Evolutionary conservation across 2,329 filamentous ascomycete genomes (phyloP).

Genomic region (Penicillium freii): DNA sequence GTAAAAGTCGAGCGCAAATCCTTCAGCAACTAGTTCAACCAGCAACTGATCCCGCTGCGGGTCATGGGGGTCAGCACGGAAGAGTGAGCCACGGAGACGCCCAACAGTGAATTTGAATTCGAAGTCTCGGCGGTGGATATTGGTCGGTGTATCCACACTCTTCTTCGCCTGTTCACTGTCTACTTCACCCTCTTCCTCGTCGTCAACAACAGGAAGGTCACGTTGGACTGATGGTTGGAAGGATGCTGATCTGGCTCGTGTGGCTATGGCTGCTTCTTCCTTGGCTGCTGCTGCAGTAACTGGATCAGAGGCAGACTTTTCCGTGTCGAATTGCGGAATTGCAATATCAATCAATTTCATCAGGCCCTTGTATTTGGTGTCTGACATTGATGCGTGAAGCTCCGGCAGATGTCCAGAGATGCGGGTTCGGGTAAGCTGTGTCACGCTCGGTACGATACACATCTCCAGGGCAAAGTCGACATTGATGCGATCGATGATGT

Average conservation of each 20-base stretch:
- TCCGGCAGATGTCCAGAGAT: constrained; percentile 90
- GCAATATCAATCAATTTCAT: constrained; percentile 97
- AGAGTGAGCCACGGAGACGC: constrained; percentile 87
- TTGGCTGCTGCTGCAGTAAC: constrained; percentile 32
- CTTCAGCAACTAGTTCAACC: constrained; percentile 86
- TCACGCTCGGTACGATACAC: constrained; percentile 93
- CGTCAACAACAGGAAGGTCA: constrained; percentile 76
- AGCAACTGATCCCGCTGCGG: constrained; percentile 75
- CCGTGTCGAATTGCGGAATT: constrained; percentile 73
- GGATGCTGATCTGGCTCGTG: constrained; percentile 62
- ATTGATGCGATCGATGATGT: constrained; percentile 95
- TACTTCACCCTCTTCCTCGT: constrained; percentile 55
- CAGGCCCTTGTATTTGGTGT: constrained; percentile 92
- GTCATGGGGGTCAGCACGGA: constrained; percentile 76
- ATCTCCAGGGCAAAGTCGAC: constrained; percentile 95
- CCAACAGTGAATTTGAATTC: constrained; percentile 97
- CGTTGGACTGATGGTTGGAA: constrained; percentile 71
- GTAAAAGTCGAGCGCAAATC: constrained; percentile 84
- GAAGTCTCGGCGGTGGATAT: constrained; percentile 84
- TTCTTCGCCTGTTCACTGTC: constrained; percentile 60
- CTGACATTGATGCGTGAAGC: constrained; percentile 85
- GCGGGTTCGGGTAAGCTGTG: constrained; percentile 86
- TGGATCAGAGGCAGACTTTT: constrained; percentile 40
- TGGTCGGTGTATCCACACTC: constrained; percentile 53
- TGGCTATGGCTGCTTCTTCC: constrained; percentile 30